Percentiles rank a stretch among this genome's conserved stretches.
These are phyloP conservation scores for Diaporthe amygdali DNA, from an alignment of 2,329 filamentous ascomycete genomes.

Conservation along the genomic window DNA sequence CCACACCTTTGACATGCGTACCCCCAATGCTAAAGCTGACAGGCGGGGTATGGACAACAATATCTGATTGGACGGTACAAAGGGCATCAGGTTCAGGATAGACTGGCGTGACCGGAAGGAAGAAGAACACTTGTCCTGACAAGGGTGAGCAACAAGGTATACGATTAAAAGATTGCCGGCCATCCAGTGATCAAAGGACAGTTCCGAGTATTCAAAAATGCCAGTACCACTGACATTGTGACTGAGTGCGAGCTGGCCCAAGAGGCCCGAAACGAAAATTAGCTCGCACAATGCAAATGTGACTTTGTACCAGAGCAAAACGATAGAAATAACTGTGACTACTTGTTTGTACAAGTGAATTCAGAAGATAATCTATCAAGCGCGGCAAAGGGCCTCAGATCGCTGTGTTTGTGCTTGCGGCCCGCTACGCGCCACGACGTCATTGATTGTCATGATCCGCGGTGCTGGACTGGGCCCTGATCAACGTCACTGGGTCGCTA, in stretches of 20 bases:
- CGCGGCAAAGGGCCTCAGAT: background rate
- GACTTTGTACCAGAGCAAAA: background rate
- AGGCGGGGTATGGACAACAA: background rate
- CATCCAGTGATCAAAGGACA: background rate
- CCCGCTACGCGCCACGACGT: constrained; percentile 21
- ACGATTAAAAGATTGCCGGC: too few species aligned
- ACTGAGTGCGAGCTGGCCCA: background rate
- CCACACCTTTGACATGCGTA: too few species aligned
- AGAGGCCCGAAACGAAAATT: background rate
- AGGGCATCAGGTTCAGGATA: background rate
- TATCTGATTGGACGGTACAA: background rate
- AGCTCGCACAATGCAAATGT: background rate
- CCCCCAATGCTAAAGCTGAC: background rate
- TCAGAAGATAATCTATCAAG: background rate
- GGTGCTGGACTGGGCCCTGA: background rate
- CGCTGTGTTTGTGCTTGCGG: background rate
- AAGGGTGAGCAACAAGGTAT: background rate
- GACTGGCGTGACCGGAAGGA: too few species aligned
- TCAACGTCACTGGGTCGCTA: background rate
- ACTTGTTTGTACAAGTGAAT: background rate
- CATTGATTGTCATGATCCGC: constrained; percentile 18
- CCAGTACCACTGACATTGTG: background rate
- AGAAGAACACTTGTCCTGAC: background rate
- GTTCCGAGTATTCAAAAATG: background rate
- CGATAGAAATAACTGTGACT: background rate